Evolutionary conservation across 305 asterid species (phyloP), one percentile per base, ranked within the genome.

Genomic region (Solanum hybrid): DNA sequence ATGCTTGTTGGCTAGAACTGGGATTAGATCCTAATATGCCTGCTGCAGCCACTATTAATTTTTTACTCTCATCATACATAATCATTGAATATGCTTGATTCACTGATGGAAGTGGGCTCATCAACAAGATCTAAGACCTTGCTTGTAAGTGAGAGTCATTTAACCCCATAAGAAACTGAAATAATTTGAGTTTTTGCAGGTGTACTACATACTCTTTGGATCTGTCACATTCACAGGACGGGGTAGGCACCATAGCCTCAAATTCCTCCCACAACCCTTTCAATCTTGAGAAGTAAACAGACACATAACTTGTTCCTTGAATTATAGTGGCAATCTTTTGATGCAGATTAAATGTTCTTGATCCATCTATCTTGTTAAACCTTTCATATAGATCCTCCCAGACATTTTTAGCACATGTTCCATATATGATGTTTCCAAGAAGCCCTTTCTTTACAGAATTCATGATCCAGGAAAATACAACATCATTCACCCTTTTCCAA

Each of bases 1-100:
- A 22, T 0, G 0, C n/a, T 16, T 16, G 27, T 64, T 64, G 72
- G 0, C 26, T 0, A 20, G 11, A 0, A 20, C 4, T 3, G 0
- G 26, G 72, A 8, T 64, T 64, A 7, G 27, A 22, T 0, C 72
- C 72, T 22, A 64, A 22, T 3, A 64, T 64, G 4, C 13, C 0
- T 64, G 2, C 0, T 64, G 13, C 8, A 22, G 72, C 27, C 5
- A 22, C 72, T 9, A 64, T 0, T 7, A 5, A 8, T 22, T 22
- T 64, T 20, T 64, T 0, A 64, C 24, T n/a, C 29, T 10, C 75
- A 66, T 66, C 1, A 66, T 12, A 66, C 7, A 66, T 66, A 0
- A 17, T 0, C 66, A 16, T 16, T 16, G 4, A 51, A 17, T 16
- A 51, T 51, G 66, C 10, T 51, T 51, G n/a, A 51, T 22, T 64